Base-by-base conservation (phyloP, 164 flowering plant species). In the Brasenia schreberi region DNA sequence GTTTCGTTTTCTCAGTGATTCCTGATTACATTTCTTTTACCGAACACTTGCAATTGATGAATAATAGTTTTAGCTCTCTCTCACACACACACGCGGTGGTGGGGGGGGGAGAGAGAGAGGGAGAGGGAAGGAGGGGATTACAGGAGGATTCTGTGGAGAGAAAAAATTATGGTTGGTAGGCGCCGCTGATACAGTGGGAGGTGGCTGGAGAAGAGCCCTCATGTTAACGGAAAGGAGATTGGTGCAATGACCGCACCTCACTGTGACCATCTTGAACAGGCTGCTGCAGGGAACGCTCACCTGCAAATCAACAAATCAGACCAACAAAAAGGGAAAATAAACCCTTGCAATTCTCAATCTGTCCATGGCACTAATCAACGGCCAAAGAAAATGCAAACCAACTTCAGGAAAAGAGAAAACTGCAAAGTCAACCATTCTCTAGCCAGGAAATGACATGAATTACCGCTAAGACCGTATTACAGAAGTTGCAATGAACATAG, bases 181-280 rank as follows among this genome's bases (percentile, higher is more conserved):
- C 2, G 67, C 83, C 92, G 19, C 80, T 79, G 7, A 84, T 79
- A 53, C 86, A 86, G 64, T 82, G 78, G 76, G 85, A 7, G 27
- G 65, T 19, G 39, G 92, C 23, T 86, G 81, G 52, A 88, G 83
- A 67, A 86, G 72, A n/a, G 67, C 87, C 6, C 92, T 81, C 97
- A 88, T 91, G 88, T 91, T 91, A 19, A 88, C 99, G 0, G 96
- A 81, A 61, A 91, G 80, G 43, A 94, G 87, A 71, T 88, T 91
- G 81, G 87, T 76, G 86, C 99, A 94, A 79, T 91, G 96, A 5
- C 99, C 99, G 43, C 99, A 94, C 83, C 97, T 78, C n/a, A 94
- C 99, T 0, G 96, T 91, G 3, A 89, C 97, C 4, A 87, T 91
- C 89, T 87, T 88, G 85, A 87, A 87, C 81, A 94, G 77, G 69